phyloP scores from a whole-genome alignment of 495 filamentous ascomycete species.

The Neurospora sp. region DNA sequence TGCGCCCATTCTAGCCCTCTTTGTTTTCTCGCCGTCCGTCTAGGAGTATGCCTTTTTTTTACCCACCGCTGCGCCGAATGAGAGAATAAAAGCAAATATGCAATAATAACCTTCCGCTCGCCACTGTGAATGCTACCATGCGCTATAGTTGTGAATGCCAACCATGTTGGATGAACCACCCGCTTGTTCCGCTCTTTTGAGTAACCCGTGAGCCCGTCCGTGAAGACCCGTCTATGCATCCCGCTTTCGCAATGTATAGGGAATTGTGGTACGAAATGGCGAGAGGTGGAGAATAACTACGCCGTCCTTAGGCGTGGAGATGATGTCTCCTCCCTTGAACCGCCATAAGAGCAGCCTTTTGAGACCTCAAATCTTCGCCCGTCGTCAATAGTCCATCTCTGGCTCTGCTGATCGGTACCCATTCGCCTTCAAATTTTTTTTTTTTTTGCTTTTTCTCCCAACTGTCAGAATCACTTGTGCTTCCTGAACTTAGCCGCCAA shows the following conservation, averaged over 20 bases:
- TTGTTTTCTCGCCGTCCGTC: background rate
- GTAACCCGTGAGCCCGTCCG: background rate
- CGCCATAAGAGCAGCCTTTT: background rate
- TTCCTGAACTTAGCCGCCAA: background rate
- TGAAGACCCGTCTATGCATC: background rate
- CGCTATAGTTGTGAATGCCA: background rate
- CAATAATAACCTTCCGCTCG: background rate
- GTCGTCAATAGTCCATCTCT: background rate
- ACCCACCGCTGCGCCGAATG: background rate
- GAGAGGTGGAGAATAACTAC: background rate
- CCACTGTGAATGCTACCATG: background rate
- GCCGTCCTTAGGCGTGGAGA: background rate
- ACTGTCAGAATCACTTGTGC: background rate
- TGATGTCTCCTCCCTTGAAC: background rate
- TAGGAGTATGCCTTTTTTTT: background rate
- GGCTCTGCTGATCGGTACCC: background rate
- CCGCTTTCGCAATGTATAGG: background rate
- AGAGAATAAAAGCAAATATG: background rate
- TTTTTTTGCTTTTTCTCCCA: background rate
- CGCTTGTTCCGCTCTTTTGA: background rate
- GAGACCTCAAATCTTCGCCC: background rate
- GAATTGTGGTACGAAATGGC: background rate
- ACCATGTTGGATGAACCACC: background rate
- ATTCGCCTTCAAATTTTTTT: background rate
- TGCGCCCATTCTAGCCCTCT: background rate